Evolutionary conservation across 495 filamentous ascomycete genomes (phyloP), one percentile per base, ranked within the genome.

Genomic region (Entonaema liquescens): DNA sequence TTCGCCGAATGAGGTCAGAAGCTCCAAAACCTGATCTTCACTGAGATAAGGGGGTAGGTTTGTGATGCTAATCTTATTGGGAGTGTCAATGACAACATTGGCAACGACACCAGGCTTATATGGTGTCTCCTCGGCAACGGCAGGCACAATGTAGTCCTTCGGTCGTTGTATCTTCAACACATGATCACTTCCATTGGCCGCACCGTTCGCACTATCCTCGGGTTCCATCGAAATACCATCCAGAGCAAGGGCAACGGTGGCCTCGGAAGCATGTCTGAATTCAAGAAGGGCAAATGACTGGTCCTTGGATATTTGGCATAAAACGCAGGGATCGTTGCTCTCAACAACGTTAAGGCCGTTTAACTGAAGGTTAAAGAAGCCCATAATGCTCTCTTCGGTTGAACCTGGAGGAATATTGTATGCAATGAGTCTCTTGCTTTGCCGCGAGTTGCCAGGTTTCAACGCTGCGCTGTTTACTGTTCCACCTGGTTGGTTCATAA

Each of bases 121-220:
- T 38, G 91, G 87, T 26, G 88, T 84, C 13, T 95, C 92, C 58
- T 94, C 92, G n/a, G 86, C 83, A 36, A 89, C 82, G 35, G 90
- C 88, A 26, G 95, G 96, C 26, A 95, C 93, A 77, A 99, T 98
- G 79, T 99, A 99, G 77, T 99, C 96, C 82, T 96, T 98, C 8
- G 95, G 95, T 44, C 95, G 88, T 59, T 91, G 90, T 67, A 99
- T 93, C 38, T 91, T 87, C 58, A 99, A 84, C 2, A 93, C 94
- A 58, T 80, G 77, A 0, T 81, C 76, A 23, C 77, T 81, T 9
- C 88, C 87, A 69, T 89, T 87, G 11, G 86, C 77, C 11, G 81
- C 80, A 3, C 86, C 89, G 38, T 89, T 87, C 12, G 75, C 80
- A 28, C 78, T 79, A 54, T 89, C 88, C 40, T 87, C 87, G 21